These are phyloP conservation scores for Vigna mungo DNA, from an alignment of 306 rosid species.

Conservation along the genomic window DNA sequence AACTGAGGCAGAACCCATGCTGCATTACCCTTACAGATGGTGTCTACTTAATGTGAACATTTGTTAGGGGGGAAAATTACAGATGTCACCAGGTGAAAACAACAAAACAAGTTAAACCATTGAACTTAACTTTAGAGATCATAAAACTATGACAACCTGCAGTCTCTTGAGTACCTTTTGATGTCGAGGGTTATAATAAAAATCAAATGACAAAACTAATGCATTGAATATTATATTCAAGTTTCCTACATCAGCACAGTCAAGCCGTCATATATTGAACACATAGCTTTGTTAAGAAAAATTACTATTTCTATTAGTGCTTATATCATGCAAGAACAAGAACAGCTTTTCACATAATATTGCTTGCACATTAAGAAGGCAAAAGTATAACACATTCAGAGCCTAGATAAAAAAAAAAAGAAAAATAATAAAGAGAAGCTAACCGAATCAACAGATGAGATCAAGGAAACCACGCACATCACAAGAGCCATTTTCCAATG, in stretches of 20 bases:
- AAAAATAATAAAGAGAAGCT: constrained; percentile 51
- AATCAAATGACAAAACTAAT: constrained; percentile 9
- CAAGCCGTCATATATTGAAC: constrained; percentile 21
- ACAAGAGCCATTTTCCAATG: constrained; percentile 95
- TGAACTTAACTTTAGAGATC: constrained; percentile 30
- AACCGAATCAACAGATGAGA: constrained; percentile 98
- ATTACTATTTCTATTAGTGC: constrained; percentile 5
- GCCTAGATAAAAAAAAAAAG: constrained; percentile 37
- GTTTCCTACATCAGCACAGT: constrained; percentile 22
- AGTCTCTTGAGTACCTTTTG: background rate
- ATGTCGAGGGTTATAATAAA: constrained; percentile 33
- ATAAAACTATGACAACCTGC: constrained; percentile 18
- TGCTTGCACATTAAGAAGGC: constrained; percentile 22
- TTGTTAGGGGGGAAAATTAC: background rate
- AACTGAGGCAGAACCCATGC: constrained; percentile 19
- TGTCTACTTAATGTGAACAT: constrained; percentile 5
- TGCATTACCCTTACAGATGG: background rate
- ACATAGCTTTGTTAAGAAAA: constrained; percentile 26
- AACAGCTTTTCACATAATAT: constrained; percentile 29
- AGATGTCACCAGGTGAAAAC: constrained; percentile 11
- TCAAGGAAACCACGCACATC: constrained; percentile 92
- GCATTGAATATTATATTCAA: constrained; percentile 15
- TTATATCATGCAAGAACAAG: constrained; percentile 18
- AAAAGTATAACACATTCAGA: constrained; percentile 28
- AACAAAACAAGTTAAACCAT: background rate